phyloP scores from a whole-genome alignment of 2,329 filamentous ascomycete genomes.

The Acrodontium crateriforme region DNA sequence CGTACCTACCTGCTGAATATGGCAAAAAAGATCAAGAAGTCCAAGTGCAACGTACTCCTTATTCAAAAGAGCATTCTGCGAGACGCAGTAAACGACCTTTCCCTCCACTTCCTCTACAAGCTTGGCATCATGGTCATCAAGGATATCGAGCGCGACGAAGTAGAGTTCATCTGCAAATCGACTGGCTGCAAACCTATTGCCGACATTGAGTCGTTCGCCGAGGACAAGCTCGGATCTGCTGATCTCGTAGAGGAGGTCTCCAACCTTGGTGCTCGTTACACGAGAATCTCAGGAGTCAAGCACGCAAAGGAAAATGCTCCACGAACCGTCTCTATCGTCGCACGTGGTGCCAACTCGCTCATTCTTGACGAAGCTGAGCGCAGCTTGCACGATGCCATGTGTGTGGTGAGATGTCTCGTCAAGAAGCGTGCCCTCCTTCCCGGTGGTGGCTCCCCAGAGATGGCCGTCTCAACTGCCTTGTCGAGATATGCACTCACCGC shows the following conservation, averaged over 20 bases:
- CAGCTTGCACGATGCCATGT: conserved; percentile 91
- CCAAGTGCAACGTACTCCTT: conserved; percentile 95
- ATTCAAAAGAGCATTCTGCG: conserved; percentile 98
- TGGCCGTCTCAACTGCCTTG: conserved; percentile 83
- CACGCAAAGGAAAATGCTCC: conserved; percentile 43
- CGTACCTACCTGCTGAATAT: conserved; percentile 95
- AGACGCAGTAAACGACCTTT: conserved; percentile 94
- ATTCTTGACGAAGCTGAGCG: conserved; percentile 97
- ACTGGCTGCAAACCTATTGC: conserved; percentile 98
- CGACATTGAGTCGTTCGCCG: conserved; percentile 94
- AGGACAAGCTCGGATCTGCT: conserved; percentile 91
- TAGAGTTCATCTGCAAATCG: conserved; percentile 98
- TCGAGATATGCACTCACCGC: conserved; percentile 69
- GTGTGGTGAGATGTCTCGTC: conserved; percentile 90
- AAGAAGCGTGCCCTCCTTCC: conserved; percentile 99
- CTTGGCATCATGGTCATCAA: conserved; percentile 92
- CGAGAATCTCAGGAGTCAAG: conserved; percentile 89
- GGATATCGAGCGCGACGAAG: conserved; percentile 96
- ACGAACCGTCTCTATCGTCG: conserved; percentile 85
- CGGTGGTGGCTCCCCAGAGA: conserved; percentile 89
- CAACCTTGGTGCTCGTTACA: conserved; percentile 74
- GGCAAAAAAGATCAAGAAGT: conserved; percentile 99
- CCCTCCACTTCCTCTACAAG: conserved; percentile 92
- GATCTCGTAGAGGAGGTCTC: conserved; percentile 90
- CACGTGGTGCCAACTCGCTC: conserved; percentile 82